Evolutionary conservation across 768 basidiomycete species (phyloP), one percentile per base, ranked within the genome.

Genomic region (Auriscalpium vulgare): DNA sequence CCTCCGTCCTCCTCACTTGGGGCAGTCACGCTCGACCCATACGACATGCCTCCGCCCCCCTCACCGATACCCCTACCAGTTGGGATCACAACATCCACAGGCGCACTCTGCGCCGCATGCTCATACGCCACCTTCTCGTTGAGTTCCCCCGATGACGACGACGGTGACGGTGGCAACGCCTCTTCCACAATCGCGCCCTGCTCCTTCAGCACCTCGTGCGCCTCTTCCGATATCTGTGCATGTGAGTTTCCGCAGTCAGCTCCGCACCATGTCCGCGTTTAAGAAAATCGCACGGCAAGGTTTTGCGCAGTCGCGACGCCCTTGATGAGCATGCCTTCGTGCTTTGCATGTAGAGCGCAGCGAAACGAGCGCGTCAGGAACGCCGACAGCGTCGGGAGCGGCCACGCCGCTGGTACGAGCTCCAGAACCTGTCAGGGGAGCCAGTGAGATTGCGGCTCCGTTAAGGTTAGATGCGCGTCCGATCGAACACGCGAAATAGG

Each of bases 301-400:
- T 95, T 95, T 67, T 94, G 87, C 2, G 85, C 88, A 9, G 82
- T 78, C 60, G 82, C 81, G 55, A 95, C 77, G 16, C 83, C 82
- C 68, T 90, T 95, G 55, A 94, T 68, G 51, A 95, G 85, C 65
- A 82, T 78, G 7, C 81, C 82, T 67, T 93, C 87, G 47, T 85
- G 83, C 19, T 73, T 70, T 11, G 76, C 71, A 64, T 95, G 92
- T 21, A 91, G 70, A 9, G 83, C 81, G 60, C 88, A 77, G 21
- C 91, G 80, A 56, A 93, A 80, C 3, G 91, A 90, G 14, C 90
- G 84, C 4, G 82, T 71, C 29, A 95, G 74, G 74, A 95, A 94
- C 4, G 85, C 81, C 0, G 89, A 82, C 56, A 95, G 75, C 10
- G 79, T 70, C 17, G 77, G 74, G 13, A 95, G 71, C 1, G 91